Conservation (phyloP, 352 stramenopile genomes). For the Pythium phragmitis region DNA sequence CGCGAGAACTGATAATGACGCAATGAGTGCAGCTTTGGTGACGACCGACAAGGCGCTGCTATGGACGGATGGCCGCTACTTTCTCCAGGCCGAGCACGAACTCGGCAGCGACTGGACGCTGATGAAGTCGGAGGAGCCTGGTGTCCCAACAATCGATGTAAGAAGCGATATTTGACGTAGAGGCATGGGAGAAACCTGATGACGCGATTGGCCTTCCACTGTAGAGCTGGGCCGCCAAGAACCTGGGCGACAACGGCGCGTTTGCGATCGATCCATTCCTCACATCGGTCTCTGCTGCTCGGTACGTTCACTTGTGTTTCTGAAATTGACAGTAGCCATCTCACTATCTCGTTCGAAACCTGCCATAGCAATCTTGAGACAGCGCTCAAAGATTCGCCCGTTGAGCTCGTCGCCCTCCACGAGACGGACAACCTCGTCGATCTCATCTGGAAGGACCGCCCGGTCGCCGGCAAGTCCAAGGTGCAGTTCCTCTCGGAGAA, state of each 20-base stretch:
- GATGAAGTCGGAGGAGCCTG: slow-evolving; percentile 93
- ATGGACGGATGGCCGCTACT: slow-evolving; percentile 99
- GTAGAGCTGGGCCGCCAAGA: slow-evolving; percentile 60
- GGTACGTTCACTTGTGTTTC: slow-evolving; percentile 32
- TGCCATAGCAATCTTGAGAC: slow-evolving; percentile 52
- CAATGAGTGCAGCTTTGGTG: slow-evolving; percentile 52
- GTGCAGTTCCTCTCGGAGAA: slow-evolving; percentile 92
- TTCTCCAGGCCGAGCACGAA: slow-evolving; percentile 94
- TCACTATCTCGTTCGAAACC: not conserved
- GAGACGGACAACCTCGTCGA: slow-evolving; percentile 95
- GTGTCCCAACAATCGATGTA: slow-evolving; percentile 90
- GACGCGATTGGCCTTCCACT: not conserved
- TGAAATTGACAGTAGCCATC: not conserved
- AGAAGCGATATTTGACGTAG: slow-evolving; percentile 18
- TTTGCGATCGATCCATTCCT: slow-evolving; percentile 97
- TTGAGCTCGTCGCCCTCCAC: slow-evolving; percentile 74
- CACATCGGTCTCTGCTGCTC: slow-evolving; percentile 85
- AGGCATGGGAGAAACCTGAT: not conserved
- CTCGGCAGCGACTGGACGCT: slow-evolving; percentile 93
- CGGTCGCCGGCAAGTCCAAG: slow-evolving; percentile 61
- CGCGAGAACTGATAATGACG: not conserved
- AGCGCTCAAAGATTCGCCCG: slow-evolving; percentile 62
- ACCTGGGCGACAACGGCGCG: slow-evolving; percentile 51
- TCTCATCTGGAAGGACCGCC: slow-evolving; percentile 90
- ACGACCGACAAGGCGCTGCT: slow-evolving; percentile 88